Conservation (phyloP, 2,329 filamentous ascomycete species). For the Colletotrichum costaricense region DNA sequence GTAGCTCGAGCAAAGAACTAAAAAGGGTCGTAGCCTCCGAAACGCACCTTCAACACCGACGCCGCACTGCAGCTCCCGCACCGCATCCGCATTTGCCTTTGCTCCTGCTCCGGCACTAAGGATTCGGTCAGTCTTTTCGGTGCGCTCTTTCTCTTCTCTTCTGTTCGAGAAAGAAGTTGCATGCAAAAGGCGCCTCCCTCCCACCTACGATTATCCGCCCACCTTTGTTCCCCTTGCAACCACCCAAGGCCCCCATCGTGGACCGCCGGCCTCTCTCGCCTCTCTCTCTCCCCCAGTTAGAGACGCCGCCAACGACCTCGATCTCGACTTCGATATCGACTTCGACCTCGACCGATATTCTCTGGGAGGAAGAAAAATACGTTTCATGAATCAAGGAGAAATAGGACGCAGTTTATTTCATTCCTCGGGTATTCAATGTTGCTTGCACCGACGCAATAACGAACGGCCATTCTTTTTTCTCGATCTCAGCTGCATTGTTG, state of each 20-base stretch:
- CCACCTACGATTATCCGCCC: slow-evolving; percentile 1
- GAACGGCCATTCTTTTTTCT: slow-evolving; percentile 18
- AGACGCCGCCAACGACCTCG: slow-evolving; percentile 19
- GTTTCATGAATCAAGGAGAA: background rate
- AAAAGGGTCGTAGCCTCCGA: slow-evolving; percentile 28
- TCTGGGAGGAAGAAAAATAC: background rate
- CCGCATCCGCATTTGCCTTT: background rate
- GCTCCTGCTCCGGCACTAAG: slow-evolving; percentile 2
- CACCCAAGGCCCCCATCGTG: slow-evolving; percentile 26
- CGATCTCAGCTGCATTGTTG: background rate
- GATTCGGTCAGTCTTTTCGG: background rate
- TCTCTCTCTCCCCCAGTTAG: slow-evolving; percentile 2
- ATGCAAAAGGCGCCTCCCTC: slow-evolving; percentile 33
- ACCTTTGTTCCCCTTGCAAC: background rate
- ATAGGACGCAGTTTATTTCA: background rate
- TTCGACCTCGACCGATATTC: slow-evolving; percentile 1
- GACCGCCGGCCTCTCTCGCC: slow-evolving; percentile 25
- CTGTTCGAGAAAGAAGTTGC: slow-evolving; percentile 9
- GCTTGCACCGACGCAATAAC: slow-evolving; percentile 32
- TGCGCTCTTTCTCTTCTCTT: background rate
- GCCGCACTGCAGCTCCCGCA: slow-evolving; percentile 32
- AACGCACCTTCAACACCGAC: slow-evolving; percentile 25
- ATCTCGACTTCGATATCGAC: background rate
- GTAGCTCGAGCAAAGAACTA: slow-evolving; percentile 34
- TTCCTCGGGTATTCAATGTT: slow-evolving; percentile 16